Evolutionary conservation across 1,284 basidiomycete species (phyloP).

Genomic region (Exobasidium cylindrosporum): DNA sequence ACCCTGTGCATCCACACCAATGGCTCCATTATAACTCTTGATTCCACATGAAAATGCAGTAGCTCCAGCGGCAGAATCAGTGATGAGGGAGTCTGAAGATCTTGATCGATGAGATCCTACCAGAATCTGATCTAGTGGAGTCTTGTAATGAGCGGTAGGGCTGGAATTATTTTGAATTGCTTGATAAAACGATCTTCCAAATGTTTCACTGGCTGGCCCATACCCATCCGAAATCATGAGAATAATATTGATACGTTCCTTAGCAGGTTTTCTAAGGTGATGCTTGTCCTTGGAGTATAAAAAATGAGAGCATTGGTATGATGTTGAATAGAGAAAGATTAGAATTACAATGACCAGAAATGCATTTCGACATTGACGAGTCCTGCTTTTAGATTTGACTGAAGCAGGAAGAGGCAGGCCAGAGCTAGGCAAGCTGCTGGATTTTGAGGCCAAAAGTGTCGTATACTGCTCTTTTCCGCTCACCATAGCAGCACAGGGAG

Average conservation of each 20-base stretch:
- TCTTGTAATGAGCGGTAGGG: constrained; percentile 10
- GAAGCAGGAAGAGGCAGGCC: too few relatives aligned
- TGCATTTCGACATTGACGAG: too few relatives aligned
- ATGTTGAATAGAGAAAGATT: too few relatives aligned
- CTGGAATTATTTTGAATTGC: constrained; percentile 20
- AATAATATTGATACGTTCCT: constrained; percentile 21
- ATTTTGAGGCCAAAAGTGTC: too few relatives aligned
- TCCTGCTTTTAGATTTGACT: too few relatives aligned
- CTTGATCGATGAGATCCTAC: constrained; percentile 51
- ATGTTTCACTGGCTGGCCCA: constrained; percentile 52
- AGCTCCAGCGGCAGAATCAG: constrained; percentile 53
- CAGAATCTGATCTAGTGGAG: constrained; percentile 48
- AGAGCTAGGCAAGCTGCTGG: too few relatives aligned
- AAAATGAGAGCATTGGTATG: too few relatives aligned
- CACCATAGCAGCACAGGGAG: too few relatives aligned
- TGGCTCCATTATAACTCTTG: constrained; percentile 52
- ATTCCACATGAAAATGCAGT: constrained; percentile 53
- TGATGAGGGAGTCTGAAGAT: constrained; percentile 51
- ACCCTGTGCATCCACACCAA: constrained; percentile 49
- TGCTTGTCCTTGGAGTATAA: too few relatives aligned
- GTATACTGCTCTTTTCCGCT: too few relatives aligned
- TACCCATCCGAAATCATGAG: constrained; percentile 52
- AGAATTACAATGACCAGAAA: too few relatives aligned
- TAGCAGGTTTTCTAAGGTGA: too few relatives aligned
- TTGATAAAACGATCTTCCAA: constrained; percentile 46